Percentiles rank a stretch among this genome's conserved stretches.
phyloP scores from a whole-genome alignment of 441 rosid species.

The Erodium trifolium region DNA sequence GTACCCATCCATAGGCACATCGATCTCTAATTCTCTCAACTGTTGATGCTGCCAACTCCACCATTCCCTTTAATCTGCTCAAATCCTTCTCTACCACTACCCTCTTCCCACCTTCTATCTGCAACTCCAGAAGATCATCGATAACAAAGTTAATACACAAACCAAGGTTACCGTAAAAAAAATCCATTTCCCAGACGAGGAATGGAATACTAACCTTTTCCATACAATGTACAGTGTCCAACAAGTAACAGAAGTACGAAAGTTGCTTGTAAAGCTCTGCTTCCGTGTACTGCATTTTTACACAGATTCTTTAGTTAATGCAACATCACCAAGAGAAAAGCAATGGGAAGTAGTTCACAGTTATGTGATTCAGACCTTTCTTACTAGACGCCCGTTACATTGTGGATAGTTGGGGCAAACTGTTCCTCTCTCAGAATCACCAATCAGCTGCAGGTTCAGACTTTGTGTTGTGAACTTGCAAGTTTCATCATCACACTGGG shows the following conservation, averaged over 20 bases:
- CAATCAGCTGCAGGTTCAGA: slow-evolving; percentile 52
- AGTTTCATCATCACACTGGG: slow-evolving; percentile 91
- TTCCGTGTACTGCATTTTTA: slow-evolving; percentile 54
- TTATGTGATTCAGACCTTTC: slow-evolving; percentile 43
- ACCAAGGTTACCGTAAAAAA: too few relatives aligned
- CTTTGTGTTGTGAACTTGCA: slow-evolving; percentile 71
- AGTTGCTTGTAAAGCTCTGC: slow-evolving; percentile 91
- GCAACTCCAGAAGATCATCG: slow-evolving; percentile 13
- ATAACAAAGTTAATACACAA: too few relatives aligned
- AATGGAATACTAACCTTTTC: slow-evolving; percentile 47
- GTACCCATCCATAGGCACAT: slow-evolving; percentile 84
- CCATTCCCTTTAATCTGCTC: slow-evolving; percentile 44
- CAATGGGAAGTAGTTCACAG: background rate
- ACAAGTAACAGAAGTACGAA: slow-evolving; percentile 61
- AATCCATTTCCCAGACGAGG: too few relatives aligned
- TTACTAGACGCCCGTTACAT: slow-evolving; percentile 66
- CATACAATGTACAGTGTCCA: slow-evolving; percentile 56
- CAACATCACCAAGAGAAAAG: background rate
- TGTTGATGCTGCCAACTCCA: slow-evolving; percentile 45
- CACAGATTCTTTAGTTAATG: slow-evolving; percentile 2
- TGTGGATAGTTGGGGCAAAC: slow-evolving; percentile 89
- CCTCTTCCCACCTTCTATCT: slow-evolving; percentile 49
- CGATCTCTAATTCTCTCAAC: slow-evolving; percentile 53
- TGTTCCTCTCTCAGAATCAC: slow-evolving; percentile 83
- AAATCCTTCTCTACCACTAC: slow-evolving; percentile 53